phyloP scores from a whole-genome alignment of 228 moss, liverwort and hornwort genomes.

The Sphagnum magellanicum region DNA sequence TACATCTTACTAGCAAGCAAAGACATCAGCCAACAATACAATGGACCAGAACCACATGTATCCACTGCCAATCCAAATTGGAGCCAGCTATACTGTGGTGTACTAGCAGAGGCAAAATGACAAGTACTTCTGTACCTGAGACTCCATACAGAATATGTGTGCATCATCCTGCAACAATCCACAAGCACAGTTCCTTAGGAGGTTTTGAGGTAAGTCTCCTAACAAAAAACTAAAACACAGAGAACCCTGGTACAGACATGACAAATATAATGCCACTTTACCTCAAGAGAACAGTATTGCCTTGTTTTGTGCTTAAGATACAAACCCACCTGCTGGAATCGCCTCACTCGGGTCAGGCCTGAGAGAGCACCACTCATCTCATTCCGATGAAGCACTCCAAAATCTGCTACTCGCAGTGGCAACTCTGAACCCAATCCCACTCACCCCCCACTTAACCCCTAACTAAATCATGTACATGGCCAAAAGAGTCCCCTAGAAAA shows the following conservation, averaged over 20 bases:
- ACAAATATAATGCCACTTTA: not conserved
- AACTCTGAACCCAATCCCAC: slow-evolving; percentile 38
- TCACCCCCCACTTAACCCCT: not conserved
- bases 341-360: slow-evolving; percentile 85
- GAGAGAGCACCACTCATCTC: slow-evolving; percentile 97
- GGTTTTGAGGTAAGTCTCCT: too few species aligned
- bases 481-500: too few species aligned
- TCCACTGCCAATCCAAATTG: not conserved
- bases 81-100: too few species aligned
- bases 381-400: slow-evolving; percentile 96
- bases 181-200: not conserved
- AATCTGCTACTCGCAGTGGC: slow-evolving; percentile 80
- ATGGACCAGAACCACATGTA: not conserved
- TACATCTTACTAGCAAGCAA: not conserved
- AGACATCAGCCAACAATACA: not conserved
- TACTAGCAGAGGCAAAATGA: too few species aligned
- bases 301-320: not conserved
- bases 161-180: slow-evolving; percentile 68
- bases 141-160: slow-evolving; percentile 95
- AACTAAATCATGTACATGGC: not conserved
- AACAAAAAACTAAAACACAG: not conserved
- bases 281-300: not conserved
- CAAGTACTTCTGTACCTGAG: slow-evolving; percentile 36
- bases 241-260: not conserved
- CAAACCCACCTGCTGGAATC: slow-evolving; percentile 63